Evolutionary conservation across 2,329 filamentous ascomycete genomes (phyloP).

Genomic region (Aspergillus phoenicis): DNA sequence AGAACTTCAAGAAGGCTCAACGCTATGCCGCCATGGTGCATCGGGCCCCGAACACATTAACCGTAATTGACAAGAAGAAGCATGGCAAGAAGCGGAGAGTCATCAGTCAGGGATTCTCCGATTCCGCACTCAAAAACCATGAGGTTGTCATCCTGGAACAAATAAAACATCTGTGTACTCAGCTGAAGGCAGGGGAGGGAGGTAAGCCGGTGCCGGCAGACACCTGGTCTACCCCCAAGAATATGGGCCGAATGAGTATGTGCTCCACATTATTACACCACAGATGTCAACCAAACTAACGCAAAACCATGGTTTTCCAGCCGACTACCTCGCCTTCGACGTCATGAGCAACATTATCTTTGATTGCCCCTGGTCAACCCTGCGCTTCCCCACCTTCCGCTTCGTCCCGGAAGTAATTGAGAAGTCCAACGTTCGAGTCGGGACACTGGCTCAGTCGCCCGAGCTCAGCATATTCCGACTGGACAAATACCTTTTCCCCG

Average conservation of each 20-base stretch:
- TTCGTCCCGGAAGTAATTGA: constrained; percentile 18
- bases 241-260: constrained; percentile 49
- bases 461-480: constrained; percentile 11
- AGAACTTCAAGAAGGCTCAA: constrained; percentile 52
- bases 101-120: constrained; percentile 22
- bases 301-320: not conserved
- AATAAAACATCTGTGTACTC: constrained; percentile 14
- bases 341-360: constrained; percentile 49
- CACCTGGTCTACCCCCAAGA: constrained; percentile 28
- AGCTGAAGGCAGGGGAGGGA: not conserved
- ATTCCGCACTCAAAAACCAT: constrained; percentile 26
- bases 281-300: not conserved
- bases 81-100: constrained; percentile 23
- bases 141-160: constrained; percentile 17
- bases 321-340: constrained; percentile 49
- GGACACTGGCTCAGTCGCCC: constrained; percentile 13
- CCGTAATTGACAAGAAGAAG: constrained; percentile 20
- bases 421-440: constrained; percentile 21
- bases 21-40: constrained; percentile 53
- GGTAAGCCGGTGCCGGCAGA: constrained; percentile 13
- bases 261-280: not conserved
- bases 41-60: constrained; percentile 30
- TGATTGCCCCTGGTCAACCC: constrained; percentile 11
- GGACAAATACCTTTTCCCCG: constrained; percentile 17
- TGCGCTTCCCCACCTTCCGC: constrained; percentile 13